Evolutionary conservation across 345 rosid genomes (phyloP), one percentile per base, ranked within the genome.

Genomic region (Cardamine occulta): DNA sequence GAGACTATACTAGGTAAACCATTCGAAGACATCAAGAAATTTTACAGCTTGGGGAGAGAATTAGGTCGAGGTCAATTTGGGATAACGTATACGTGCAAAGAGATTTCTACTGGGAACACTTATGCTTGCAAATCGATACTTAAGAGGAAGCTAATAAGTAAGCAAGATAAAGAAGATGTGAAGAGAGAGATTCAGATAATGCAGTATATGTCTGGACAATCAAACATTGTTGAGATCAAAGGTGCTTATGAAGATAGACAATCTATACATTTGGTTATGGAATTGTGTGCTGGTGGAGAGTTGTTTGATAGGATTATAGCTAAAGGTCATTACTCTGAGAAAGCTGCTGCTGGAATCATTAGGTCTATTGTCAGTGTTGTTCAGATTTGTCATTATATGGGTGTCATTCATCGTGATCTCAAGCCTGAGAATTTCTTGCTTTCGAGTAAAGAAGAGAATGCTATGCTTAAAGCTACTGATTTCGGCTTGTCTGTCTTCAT

Each of bases 381-480:
- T 12, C 90, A 87, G 62, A 84, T 85, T 74, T 93, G 96, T 74
- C 98, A 93, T 79, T 88, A 87, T 40, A 87, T 93, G 96, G 97
- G 97, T 40, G 92, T 92, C 18, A 66, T 92, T 81, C 97, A 92
- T 68, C 83, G 96, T 17, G 96, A 92, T 78, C 92, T 92, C 19
- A 92, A 92, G 87, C 98, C 98, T 2, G 96, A 93, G 85, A 93
- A 93, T 74, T 90, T 93, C 86, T 84, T 93, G 85, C 61, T 93
- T 8, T 80, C 95, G 1, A 85, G 84, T 67, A 84, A 87, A 76
- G 89, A 84, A 5, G 86, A 84, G 57, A 84, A 70, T 11, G 91
- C 94, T 28, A 84, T 79, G 85, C 73, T 93, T 78, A 93, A 93
- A 82, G 89, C 96, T 3, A 90, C 93, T 8, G 98, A 88, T 80